Base-by-base conservation (phyloP, 441 rosid species). In the Populus hybrid region DNA sequence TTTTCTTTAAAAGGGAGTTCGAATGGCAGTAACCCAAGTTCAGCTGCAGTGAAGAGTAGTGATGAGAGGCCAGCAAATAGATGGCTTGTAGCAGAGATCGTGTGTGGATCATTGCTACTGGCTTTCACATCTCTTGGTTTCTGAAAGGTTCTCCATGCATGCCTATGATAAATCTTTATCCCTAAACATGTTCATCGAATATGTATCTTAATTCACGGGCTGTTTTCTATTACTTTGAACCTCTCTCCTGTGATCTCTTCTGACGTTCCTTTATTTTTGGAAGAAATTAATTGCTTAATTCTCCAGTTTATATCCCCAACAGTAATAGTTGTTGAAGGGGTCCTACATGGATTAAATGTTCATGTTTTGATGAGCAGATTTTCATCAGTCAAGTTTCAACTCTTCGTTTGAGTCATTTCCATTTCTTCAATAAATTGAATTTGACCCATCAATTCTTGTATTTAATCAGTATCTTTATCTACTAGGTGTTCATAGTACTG, bases 11-110 rank as follows among this genome's bases (percentile, higher is more conserved):
- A 77, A 76, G 91, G 85, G 74, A 78, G 83, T 28, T 76, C 86
- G 1, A 73, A 70, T 3, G 74, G 70, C 40, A 65, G 81, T 30
- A 66, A 81, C 73, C 10, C 84, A 32, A 72, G 75, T 6, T 54
- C 50, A 59, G 84, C 89, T 24, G 32, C 76, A 35, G 83, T 24
- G 34, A 88, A 86, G 83, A 86, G 85, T 79, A 77, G 67, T 73
- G 87, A 81, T 73, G 86, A 81, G 70, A 85, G 23, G 40, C 16
- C 50, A 3, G 63, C 67, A 32, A 78, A 76, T 59, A 77, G 66
- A 40, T 57, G 81, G 84, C 5, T 79, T 1, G 82, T 82, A 74
- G 38, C 83, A 28, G 86, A 82, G 84, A 86, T 87, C 77, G 82
- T 28, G 64, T 85, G 84, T 77, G 88, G 85, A 72, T 72, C 81